Evolutionary conservation across 23 red algal genomes (phyloP).

Genomic region (Agarophyton chilense): DNA sequence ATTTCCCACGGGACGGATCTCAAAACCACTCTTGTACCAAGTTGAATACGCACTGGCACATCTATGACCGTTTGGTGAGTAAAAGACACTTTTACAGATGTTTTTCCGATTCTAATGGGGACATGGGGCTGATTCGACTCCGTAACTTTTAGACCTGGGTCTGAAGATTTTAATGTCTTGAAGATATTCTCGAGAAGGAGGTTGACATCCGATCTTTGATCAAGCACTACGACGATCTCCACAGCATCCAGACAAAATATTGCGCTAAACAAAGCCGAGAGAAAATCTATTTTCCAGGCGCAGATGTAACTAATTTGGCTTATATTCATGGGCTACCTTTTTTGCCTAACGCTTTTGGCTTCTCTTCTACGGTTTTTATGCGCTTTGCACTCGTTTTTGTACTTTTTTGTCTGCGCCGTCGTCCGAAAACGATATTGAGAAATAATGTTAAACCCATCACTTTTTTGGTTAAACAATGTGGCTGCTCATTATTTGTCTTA

Average conservation of each 20-base stretch:
- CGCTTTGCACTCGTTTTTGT: background rate
- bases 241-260: background rate
- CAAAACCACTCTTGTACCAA: slow-evolving; percentile 9
- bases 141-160: background rate
- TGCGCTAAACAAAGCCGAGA: background rate
- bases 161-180: background rate
- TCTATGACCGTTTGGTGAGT: background rate
- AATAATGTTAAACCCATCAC: background rate
- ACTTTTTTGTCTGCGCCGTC: background rate
- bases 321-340: background rate
- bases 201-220: slow-evolving; percentile 21
- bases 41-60: slow-evolving; percentile 25
- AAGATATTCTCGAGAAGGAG: background rate
- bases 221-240: background rate
- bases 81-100: too few species aligned
- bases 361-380: background rate
- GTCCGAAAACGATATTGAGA: background rate
- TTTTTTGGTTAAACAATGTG: slow-evolving; percentile 34
- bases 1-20: background rate
- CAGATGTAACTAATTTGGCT: background rate
- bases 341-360: background rate
- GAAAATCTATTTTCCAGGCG: background rate
- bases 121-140: background rate
- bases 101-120: background rate
- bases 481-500: background rate